Evolutionary conservation across 805 yeast genomes (phyloP).

Genomic region (Yamadazyma laniorum): DNA sequence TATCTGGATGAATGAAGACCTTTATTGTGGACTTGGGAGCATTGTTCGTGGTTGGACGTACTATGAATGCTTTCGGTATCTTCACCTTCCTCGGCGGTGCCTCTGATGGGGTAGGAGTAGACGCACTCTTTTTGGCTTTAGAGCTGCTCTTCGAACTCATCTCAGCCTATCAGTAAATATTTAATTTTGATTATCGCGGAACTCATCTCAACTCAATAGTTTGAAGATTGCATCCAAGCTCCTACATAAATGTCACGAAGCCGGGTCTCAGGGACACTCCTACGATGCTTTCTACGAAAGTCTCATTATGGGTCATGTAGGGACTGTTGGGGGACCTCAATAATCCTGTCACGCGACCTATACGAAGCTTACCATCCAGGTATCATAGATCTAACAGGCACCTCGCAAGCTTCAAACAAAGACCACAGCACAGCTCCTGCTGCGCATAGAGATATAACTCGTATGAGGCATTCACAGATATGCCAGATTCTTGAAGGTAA

Average conservation of each 20-base stretch:
- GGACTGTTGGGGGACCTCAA: background rate
- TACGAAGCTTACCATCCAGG: slow-evolving; percentile 3
- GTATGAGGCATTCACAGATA: slow-evolving; percentile 4
- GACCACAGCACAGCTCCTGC: too few relatives aligned
- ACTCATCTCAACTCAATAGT: slow-evolving; percentile 12
- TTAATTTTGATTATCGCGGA: slow-evolving; percentile 5
- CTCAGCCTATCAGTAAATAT: slow-evolving; percentile 1
- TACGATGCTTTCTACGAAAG: too few relatives aligned
- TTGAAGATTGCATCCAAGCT: too few relatives aligned
- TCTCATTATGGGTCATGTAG: too few relatives aligned
- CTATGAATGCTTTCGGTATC: slow-evolving; percentile 40
- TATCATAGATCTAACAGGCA: too few relatives aligned
- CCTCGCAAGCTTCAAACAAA: too few relatives aligned
- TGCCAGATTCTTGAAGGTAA: slow-evolving; percentile 9
- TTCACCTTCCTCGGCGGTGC: slow-evolving; percentile 33
- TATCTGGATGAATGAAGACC: slow-evolving; percentile 41
- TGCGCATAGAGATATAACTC: too few relatives aligned
- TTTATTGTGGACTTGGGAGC: slow-evolving; percentile 30
- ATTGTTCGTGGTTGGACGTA: slow-evolving; percentile 28
- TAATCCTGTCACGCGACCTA: slow-evolving; percentile 6
- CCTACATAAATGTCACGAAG: too few relatives aligned
- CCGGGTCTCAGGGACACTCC: background rate
- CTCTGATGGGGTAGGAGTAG: slow-evolving; percentile 2
- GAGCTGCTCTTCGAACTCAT: slow-evolving; percentile 14
- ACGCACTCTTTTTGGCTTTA: slow-evolving; percentile 1